These are phyloP conservation scores for Microdochium paspali DNA, from an alignment of 2,329 filamentous ascomycete genomes.

Conservation along the genomic window DNA sequence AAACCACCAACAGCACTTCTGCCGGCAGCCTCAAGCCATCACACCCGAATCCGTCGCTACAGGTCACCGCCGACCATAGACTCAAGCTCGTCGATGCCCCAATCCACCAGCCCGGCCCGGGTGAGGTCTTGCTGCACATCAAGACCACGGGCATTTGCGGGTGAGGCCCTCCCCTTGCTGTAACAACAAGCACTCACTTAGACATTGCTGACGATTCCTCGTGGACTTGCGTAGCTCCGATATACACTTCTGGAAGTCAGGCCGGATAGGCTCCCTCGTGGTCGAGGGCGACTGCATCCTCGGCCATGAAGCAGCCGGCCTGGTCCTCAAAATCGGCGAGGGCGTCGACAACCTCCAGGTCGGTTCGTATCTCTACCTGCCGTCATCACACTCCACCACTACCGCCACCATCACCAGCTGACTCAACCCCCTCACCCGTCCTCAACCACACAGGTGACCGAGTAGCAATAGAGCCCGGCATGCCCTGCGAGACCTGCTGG, in stretches of 20 bases:
- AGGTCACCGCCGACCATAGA: conserved; percentile 50
- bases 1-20: not conserved
- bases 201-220: conserved; percentile 1
- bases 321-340: conserved; percentile 47
- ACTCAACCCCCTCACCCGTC: not conserved
- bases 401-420: not conserved
- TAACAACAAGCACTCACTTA: not conserved
- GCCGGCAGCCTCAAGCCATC: not conserved
- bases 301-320: conserved; percentile 54
- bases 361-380: conserved; percentile 15
- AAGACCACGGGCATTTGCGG: conserved; percentile 57
- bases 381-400: not conserved
- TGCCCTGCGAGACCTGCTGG: conserved; percentile 52
- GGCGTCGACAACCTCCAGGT: conserved; percentile 41
- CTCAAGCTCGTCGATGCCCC: conserved; percentile 48
- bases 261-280: conserved; percentile 52
- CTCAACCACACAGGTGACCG: conserved; percentile 37
- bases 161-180: conserved; percentile 19
- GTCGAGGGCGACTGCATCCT: conserved; percentile 56
- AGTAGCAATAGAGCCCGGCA: conserved; percentile 58
- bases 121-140: conserved; percentile 51
- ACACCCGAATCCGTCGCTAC: conserved; percentile 39
- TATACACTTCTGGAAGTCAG: conserved; percentile 59
- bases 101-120: conserved; percentile 39
- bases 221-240: conserved; percentile 38